phyloP scores from a whole-genome alignment of 306 rosid genomes.

The Psophocarpus tetragonolobus region DNA sequence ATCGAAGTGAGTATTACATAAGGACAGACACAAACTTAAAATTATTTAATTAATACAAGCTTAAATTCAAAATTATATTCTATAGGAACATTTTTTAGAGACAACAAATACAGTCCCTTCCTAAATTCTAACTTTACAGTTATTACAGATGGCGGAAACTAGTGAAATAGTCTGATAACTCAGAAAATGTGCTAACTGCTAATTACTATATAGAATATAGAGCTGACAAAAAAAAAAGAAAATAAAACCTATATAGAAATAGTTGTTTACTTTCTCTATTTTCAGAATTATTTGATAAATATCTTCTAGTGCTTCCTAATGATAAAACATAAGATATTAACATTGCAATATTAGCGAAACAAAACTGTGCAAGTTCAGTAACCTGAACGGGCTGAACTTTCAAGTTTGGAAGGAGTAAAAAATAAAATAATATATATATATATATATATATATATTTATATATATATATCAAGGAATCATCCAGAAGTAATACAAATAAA shows the following conservation, averaged over 20 bases:
- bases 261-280: background rate
- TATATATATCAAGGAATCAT: conserved; percentile 20
- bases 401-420: background rate
- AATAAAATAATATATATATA: too few species aligned
- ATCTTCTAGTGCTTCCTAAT: conserved; percentile 12
- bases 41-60: background rate
- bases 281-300: conserved; percentile 5
- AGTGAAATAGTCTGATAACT: conserved; percentile 16
- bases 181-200: background rate
- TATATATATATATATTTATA: too few species aligned
- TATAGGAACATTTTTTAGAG: conserved; percentile 10
- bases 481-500: conserved; percentile 4
- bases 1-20: too few species aligned
- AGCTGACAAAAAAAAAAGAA: too few species aligned
- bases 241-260: too few species aligned
- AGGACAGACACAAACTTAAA: background rate
- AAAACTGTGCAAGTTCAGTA: background rate
- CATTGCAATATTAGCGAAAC: background rate
- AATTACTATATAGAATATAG: conserved; percentile 1
- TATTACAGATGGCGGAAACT: background rate
- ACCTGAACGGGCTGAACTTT: background rate
- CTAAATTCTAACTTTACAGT: conserved; percentile 10
- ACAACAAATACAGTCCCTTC: conserved; percentile 25
- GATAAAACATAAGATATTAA: background rate
- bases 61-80: conserved; percentile 13